Evolutionary conservation across 345 rosid genomes (phyloP).

Genomic region (Luvunga scandens): DNA sequence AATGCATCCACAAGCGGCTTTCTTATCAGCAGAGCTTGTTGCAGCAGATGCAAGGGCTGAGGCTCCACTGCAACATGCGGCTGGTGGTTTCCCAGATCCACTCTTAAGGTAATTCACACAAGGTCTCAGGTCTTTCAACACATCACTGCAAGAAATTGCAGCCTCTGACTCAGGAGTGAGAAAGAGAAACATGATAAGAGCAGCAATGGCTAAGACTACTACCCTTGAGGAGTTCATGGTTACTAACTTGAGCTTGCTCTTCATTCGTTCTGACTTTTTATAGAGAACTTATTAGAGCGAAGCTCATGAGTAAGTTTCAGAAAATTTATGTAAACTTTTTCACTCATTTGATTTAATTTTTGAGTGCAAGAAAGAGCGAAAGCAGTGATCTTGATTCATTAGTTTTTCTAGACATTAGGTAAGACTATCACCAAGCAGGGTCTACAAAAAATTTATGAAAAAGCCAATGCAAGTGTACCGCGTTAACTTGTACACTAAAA

Average conservation of each 20-base stretch:
- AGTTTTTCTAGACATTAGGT: slow-evolving; percentile 5
- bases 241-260: slow-evolving; percentile 1
- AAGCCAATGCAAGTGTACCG: not conserved
- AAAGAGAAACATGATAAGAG: slow-evolving; percentile 16
- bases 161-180: slow-evolving; percentile 20
- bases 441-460: not conserved
- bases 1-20: slow-evolving; percentile 35
- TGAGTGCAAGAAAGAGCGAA: slow-evolving; percentile 17
- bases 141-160: slow-evolving; percentile 32
- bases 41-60: slow-evolving; percentile 29
- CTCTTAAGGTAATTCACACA: slow-evolving; percentile 29
- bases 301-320: not conserved
- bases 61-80: slow-evolving; percentile 36
- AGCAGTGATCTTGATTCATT: not conserved
- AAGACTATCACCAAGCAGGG: not conserved
- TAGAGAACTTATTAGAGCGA: not conserved
- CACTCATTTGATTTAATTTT: not conserved
- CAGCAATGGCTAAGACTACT: slow-evolving; percentile 3
- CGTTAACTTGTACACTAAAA: not conserved
- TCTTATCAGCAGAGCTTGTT: slow-evolving; percentile 24
- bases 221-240: slow-evolving; percentile 23
- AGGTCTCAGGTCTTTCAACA: slow-evolving; percentile 30
- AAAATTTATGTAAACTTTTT: not conserved
- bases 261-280: slow-evolving; percentile 1
- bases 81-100: slow-evolving; percentile 32